Evolutionary conservation across 2,329 filamentous ascomycete genomes (phyloP).

Genomic region (Venturia nashicola): DNA sequence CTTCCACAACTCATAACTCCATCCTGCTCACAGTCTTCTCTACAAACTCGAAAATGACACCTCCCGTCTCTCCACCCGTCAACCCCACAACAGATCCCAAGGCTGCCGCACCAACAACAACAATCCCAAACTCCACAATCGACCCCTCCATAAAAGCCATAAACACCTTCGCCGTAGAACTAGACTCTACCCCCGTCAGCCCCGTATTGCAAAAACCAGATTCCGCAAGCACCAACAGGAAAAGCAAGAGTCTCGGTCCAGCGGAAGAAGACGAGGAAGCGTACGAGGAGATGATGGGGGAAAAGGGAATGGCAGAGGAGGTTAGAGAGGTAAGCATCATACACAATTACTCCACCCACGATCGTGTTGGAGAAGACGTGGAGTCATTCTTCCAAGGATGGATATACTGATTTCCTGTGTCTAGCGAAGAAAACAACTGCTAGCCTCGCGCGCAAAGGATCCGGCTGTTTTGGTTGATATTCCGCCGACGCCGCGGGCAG

Average conservation of each 20-base stretch:
- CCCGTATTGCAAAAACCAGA: slow-evolving; percentile 18
- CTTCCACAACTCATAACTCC: neutral
- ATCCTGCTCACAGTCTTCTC: neutral
- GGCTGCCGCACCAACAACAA: slow-evolving; percentile 9
- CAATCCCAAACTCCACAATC: slow-evolving; percentile 22
- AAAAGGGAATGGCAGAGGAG: slow-evolving; percentile 12
- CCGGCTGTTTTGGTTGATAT: slow-evolving; percentile 34
- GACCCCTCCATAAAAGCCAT: slow-evolving; percentile 27
- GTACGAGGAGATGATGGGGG: slow-evolving; percentile 20
- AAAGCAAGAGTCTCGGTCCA: slow-evolving; percentile 12
- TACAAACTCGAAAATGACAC: neutral
- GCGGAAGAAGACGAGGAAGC: slow-evolving; percentile 18
- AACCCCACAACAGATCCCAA: neutral
- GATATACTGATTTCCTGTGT: neutral
- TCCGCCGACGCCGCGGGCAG: slow-evolving; percentile 29
- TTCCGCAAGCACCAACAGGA: neutral
- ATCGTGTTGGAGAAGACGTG: too few species aligned
- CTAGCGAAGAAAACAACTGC: slow-evolving; percentile 26
- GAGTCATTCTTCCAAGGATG: too few species aligned
- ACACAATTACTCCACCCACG: neutral
- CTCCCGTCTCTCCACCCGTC: neutral
- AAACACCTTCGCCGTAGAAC: slow-evolving; percentile 31
- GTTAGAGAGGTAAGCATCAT: slow-evolving; percentile 18
- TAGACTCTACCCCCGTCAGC: slow-evolving; percentile 26
- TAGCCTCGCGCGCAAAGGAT: slow-evolving; percentile 26